A percentile compares a stretch with the other conserved stretches of the same genome.
Conservation (phyloP, 768 basidiomycete species). For the Phanerochaete carnosa region DNA sequence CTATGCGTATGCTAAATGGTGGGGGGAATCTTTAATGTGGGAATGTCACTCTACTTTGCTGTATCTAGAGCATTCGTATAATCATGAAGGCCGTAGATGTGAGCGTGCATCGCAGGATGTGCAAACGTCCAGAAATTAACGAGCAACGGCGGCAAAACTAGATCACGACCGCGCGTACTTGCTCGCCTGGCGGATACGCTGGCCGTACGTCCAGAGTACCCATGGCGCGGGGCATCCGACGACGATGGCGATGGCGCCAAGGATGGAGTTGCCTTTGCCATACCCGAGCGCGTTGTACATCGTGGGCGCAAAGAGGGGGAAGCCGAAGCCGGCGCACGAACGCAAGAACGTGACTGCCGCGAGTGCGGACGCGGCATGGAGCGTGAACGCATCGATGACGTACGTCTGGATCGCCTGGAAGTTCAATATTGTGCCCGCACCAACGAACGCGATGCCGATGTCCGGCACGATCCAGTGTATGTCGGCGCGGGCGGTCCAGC, state of each 20-base stretch:
- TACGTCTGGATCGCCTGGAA: conserved; percentile 68
- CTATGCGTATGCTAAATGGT: too few species aligned
- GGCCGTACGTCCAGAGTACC: conserved; percentile 41
- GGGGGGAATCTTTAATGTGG: too few species aligned
- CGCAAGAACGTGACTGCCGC: conserved; percentile 63
- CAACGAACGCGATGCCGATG: conserved; percentile 55
- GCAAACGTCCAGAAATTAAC: too few species aligned
- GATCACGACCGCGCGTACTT: conserved; percentile 10
- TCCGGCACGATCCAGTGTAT: conserved; percentile 71
- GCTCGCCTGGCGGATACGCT: conserved; percentile 39
- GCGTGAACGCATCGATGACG: conserved; percentile 61
- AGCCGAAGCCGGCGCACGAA: conserved; percentile 65
- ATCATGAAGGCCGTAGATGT: too few species aligned
- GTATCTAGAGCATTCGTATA: too few species aligned
- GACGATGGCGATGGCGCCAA: conserved; percentile 46
- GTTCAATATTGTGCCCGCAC: conserved; percentile 54
- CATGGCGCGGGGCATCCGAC: conserved; percentile 58
- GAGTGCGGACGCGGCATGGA: conserved; percentile 62
- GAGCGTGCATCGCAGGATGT: too few species aligned
- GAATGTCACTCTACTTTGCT: too few species aligned
- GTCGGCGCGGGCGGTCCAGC: conserved; percentile 59
- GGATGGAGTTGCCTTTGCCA: conserved; percentile 63
- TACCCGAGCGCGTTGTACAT: conserved; percentile 66
- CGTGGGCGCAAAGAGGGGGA: conserved; percentile 69
- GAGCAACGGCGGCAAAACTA: background rate